Conservation (phyloP, 306 rosid species). For the Vigna hirtella region DNA sequence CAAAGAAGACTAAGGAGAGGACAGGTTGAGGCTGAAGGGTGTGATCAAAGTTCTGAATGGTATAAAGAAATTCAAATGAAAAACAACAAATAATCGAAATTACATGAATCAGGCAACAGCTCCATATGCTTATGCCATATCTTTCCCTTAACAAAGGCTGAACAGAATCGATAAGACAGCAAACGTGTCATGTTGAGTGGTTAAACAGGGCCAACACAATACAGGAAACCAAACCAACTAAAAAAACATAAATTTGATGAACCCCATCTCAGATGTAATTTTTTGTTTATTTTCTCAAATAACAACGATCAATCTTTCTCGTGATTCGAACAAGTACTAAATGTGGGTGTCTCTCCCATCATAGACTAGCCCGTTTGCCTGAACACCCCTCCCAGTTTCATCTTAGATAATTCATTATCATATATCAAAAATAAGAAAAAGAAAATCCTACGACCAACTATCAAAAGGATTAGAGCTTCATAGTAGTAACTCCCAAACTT, state of each 20-base stretch:
- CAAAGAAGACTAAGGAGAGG: not conserved
- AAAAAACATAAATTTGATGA: constrained; percentile 14
- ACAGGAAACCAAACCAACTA: constrained; percentile 31
- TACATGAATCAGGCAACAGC: not conserved
- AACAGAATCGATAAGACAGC: no score
- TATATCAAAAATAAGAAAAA: not conserved
- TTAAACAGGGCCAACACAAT: not conserved
- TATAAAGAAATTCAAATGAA: constrained; percentile 5
- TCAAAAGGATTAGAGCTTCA: not conserved
- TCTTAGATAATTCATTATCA: not conserved
- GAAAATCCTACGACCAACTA: constrained; percentile 16
- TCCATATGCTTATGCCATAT: no score
- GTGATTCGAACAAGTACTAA: not conserved
- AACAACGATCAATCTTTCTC: not conserved
- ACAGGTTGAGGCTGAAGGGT: not conserved
- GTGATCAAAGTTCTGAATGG: not conserved
- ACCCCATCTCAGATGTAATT: not conserved
- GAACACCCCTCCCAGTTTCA: not conserved
- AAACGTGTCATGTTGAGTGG: not conserved
- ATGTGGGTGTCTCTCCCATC: not conserved
- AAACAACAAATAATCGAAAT: constrained; percentile 21
- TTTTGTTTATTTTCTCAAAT: not conserved
- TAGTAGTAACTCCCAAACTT: not conserved
- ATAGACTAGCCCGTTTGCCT: not conserved
- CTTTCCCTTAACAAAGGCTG: no score